phyloP scores from a whole-genome alignment of 2,329 filamentous ascomycete species.

The Penicillium olsonii region DNA sequence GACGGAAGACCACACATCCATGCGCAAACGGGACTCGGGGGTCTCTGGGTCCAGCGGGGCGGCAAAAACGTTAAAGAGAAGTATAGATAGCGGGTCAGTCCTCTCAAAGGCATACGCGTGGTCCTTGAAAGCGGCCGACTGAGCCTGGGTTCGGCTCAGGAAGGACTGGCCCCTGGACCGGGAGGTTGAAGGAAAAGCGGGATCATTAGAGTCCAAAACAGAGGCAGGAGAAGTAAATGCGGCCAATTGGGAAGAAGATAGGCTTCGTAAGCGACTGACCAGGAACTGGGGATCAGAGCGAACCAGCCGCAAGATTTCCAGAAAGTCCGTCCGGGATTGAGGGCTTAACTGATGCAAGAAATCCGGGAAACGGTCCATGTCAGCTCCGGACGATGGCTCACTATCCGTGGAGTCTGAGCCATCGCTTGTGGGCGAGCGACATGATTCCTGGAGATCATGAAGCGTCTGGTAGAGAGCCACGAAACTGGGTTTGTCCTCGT shows the following conservation, averaged over 20 bases:
- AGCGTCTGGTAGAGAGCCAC: conserved; percentile 47
- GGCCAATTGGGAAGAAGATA: conserved; percentile 75
- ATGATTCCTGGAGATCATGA: conserved; percentile 47
- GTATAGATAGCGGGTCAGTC: conserved; percentile 78
- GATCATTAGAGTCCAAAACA: conserved; percentile 77
- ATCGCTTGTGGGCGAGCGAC: conserved; percentile 36
- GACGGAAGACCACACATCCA: conserved; percentile 84
- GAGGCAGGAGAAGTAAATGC: conserved; percentile 77
- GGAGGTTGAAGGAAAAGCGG: conserved; percentile 71
- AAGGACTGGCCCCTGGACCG: conserved; percentile 44
- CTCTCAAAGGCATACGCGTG: conserved; percentile 85
- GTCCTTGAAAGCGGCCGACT: conserved; percentile 67
- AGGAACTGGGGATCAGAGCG: conserved; percentile 86
- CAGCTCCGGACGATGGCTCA: conserved; percentile 40
- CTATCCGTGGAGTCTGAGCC: conserved; percentile 39
- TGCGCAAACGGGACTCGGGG: conserved; percentile 74
- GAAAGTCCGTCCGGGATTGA: conserved; percentile 71
- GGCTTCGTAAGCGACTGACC: conserved; percentile 74
- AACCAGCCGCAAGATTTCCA: conserved; percentile 78
- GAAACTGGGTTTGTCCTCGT: conserved; percentile 49
- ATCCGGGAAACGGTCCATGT: conserved; percentile 34
- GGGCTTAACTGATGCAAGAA: conserved; percentile 68
- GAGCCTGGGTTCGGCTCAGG: conserved; percentile 38
- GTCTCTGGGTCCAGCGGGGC: conserved; percentile 81
- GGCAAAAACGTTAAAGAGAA: conserved; percentile 87